A percentile compares a stretch with the other conserved stretches of the same genome.
Conservation (phyloP, 768 basidiomycete genomes). For the Terana coerulea region DNA sequence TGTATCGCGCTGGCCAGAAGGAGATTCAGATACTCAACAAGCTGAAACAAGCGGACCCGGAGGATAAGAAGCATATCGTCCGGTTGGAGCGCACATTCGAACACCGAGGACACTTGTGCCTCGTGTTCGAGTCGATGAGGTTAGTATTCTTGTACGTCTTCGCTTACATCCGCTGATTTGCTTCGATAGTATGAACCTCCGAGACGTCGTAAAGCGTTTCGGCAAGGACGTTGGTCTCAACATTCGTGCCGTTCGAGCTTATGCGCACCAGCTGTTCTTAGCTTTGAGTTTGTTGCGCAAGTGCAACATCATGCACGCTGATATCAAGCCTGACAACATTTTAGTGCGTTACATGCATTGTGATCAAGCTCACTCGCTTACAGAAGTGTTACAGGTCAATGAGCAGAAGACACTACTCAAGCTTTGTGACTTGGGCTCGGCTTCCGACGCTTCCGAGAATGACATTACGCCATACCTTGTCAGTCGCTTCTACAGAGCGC, state of each 20-base stretch:
- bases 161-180: background rate
- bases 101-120: constrained; percentile 92
- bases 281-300: constrained; percentile 82
- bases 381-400: constrained; percentile 65
- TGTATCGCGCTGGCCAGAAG: constrained; percentile 94
- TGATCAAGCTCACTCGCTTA: background rate
- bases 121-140: constrained; percentile 95
- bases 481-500: constrained; percentile 95
- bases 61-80: constrained; percentile 95
- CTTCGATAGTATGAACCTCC: constrained; percentile 88
- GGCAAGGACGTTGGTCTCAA: constrained; percentile 98
- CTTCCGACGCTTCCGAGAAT: constrained; percentile 90
- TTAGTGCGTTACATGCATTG: constrained; percentile 56
- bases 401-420: constrained; percentile 92
- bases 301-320: constrained; percentile 94
- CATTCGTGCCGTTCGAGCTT: constrained; percentile 96
- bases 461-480: constrained; percentile 99
- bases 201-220: constrained; percentile 96
- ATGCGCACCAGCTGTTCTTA: constrained; percentile 94
- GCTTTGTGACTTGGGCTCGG: constrained; percentile 95
- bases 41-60: constrained; percentile 84
- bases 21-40: constrained; percentile 88
- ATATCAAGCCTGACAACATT: constrained; percentile 98
- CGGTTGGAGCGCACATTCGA: constrained; percentile 94
- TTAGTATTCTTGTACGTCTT: constrained; percentile 29